A percentile compares a stretch with the other conserved stretches of the same genome.
These are phyloP conservation scores for Phytophthora hybrid DNA, from an alignment of 352 stramenopile genomes.

Conservation along the genomic window DNA sequence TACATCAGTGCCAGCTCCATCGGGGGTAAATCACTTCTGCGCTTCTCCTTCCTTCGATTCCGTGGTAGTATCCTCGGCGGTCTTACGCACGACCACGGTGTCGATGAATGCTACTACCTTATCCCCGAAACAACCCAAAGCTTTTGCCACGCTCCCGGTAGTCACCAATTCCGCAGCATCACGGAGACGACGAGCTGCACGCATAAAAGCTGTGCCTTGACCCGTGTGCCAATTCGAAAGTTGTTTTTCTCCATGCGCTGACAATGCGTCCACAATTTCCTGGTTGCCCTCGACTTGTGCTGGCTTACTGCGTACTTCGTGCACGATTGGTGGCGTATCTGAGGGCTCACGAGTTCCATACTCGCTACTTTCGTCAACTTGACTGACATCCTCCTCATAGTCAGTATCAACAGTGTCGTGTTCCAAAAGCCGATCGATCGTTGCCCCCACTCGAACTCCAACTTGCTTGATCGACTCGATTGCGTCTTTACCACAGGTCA, in stretches of 20 bases:
- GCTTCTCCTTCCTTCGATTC: no score
- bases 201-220: neutral
- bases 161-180: conserved; percentile 1
- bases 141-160: neutral
- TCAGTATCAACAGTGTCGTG: neutral
- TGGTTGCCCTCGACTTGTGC: neutral
- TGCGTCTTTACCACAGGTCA: conserved; percentile 12
- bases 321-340: neutral
- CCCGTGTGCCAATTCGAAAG: neutral
- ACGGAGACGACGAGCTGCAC: neutral
- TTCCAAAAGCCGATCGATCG: neutral
- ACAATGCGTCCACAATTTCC: neutral
- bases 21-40: no score
- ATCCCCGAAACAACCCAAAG: neutral
- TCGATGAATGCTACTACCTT: neutral
- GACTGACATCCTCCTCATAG: neutral
- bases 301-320: neutral
- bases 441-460: neutral
- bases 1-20: no score
- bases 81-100: neutral
- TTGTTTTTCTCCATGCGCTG: neutral
- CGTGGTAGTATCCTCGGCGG: neutral
- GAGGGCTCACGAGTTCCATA: neutral
- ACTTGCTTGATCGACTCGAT: neutral
- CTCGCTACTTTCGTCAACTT: neutral